phyloP scores from a whole-genome alignment of 148 eudicot species.

The Spergularia marina region DNA sequence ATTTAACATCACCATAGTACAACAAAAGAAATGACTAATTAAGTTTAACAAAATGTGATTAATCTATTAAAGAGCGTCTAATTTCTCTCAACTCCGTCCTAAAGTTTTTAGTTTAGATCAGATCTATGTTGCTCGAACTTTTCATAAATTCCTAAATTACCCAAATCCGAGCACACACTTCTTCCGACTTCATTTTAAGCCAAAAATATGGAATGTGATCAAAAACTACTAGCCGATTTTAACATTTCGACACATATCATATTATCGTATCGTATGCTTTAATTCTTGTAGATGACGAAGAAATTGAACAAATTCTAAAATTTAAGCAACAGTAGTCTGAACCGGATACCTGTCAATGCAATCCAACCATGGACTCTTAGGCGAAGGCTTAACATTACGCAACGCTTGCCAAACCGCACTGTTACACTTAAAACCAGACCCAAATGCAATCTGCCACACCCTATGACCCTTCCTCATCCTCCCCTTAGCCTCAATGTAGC shows the following conservation, averaged over 20 bases:
- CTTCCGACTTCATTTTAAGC: too few species aligned
- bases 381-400: constrained; percentile 41
- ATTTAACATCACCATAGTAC: neutral
- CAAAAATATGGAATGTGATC: too few species aligned
- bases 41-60: neutral
- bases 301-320: neutral
- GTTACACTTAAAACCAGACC: constrained; percentile 62
- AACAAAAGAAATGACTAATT: constrained; percentile 1
- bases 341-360: constrained; percentile 57
- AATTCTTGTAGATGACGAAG: neutral
- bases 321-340: constrained; percentile 17
- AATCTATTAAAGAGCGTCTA: neutral
- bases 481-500: constrained; percentile 58
- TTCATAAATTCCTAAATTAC: too few species aligned
- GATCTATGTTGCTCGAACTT: too few species aligned
- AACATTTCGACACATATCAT: too few species aligned
- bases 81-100: too few species aligned
- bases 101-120: too few species aligned
- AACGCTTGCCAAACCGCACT: constrained; percentile 61
- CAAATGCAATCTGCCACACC: constrained; percentile 63
- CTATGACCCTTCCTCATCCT: constrained; percentile 52
- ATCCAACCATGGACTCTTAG: constrained; percentile 54
- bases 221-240: too few species aligned
- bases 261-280: too few species aligned
- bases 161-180: too few species aligned